Percentiles rank a stretch among this genome's conserved stretches.
Evolutionary conservation across 306 rosid species (phyloP).

Genomic region (Begonia masoniana): DNA sequence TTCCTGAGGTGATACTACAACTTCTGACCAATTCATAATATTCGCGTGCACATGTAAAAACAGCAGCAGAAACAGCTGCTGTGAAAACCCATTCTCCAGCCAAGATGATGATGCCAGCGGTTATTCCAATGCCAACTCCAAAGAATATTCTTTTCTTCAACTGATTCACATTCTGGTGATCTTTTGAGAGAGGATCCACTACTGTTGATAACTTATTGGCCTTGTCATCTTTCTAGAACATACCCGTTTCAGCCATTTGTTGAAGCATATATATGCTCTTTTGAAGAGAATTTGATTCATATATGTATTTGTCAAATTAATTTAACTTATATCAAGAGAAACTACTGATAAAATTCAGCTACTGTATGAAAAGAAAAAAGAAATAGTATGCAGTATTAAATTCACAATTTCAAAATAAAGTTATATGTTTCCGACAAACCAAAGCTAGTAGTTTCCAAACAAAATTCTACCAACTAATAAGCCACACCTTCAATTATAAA

Average conservation of each 20-base stretch:
- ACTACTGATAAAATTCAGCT: neutral
- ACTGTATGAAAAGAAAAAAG: neutral
- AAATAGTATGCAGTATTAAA: neutral
- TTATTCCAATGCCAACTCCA: slow-evolving; percentile 80
- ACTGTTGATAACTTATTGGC: slow-evolving; percentile 4
- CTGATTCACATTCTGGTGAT: slow-evolving; percentile 44
- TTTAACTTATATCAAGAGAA: neutral
- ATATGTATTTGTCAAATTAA: neutral
- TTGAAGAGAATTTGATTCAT: neutral
- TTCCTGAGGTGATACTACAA: slow-evolving; percentile 74
- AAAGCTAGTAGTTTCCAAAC: too few relatives aligned
- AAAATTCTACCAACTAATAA: too few relatives aligned
- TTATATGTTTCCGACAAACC: too few relatives aligned
- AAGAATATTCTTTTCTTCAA: slow-evolving; percentile 53
- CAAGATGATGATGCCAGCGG: slow-evolving; percentile 59
- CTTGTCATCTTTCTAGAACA: slow-evolving; percentile 29
- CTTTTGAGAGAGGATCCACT: slow-evolving; percentile 23
- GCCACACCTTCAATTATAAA: too few relatives aligned
- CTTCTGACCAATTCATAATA: slow-evolving; percentile 83
- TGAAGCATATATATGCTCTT: slow-evolving; percentile 16
- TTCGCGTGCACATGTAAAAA: slow-evolving; percentile 74
- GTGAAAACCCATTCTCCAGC: slow-evolving; percentile 93
- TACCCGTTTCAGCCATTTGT: slow-evolving; percentile 12
- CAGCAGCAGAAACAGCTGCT: slow-evolving; percentile 44
- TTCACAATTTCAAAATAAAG: too few relatives aligned